Evolutionary conservation across 768 basidiomycete species (phyloP).

Genomic region (Phylloporus sp.): DNA sequence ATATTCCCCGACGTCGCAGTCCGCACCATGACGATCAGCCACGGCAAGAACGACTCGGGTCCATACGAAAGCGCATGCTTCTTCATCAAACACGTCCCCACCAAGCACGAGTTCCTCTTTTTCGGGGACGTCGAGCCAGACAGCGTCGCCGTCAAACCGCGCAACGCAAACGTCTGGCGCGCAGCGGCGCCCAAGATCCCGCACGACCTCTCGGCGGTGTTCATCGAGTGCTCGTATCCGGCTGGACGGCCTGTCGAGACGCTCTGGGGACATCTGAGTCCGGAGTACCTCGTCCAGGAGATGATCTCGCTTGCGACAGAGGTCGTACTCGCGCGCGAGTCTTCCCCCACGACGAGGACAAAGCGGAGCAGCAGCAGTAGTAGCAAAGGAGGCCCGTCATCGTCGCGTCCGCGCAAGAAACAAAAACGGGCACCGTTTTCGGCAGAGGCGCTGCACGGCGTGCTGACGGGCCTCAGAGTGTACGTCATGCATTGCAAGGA

Average conservation of each 20-base stretch:
- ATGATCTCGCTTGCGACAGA: conserved; percentile 63
- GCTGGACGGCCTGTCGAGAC: conserved; percentile 59
- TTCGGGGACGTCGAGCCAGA: conserved; percentile 95
- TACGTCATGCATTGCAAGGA: conserved; percentile 90
- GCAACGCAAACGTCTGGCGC: conserved; percentile 72
- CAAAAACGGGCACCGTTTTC: conserved; percentile 35
- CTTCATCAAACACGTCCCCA: conserved; percentile 68
- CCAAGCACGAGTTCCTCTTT: conserved; percentile 73
- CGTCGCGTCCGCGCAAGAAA: conserved; percentile 31
- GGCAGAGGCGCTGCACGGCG: conserved; percentile 44
- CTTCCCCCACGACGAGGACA: too few species aligned
- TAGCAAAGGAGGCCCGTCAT: not conserved
- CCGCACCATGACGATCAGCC: conserved; percentile 63
- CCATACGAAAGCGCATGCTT: conserved; percentile 78
- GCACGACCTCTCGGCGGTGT: conserved; percentile 65
- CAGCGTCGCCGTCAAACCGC: conserved; percentile 53
- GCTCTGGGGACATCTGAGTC: conserved; percentile 84
- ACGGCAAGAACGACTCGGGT: conserved; percentile 55
- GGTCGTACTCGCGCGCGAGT: conserved; percentile 45
- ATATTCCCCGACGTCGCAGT: conserved; percentile 57
- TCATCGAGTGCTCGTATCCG: conserved; percentile 93
- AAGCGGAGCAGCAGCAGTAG: too few species aligned
- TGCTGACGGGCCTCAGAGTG: conserved; percentile 58
- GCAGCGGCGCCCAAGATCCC: conserved; percentile 75
- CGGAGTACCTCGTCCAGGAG: conserved; percentile 74